phyloP scores from a whole-genome alignment of 805 yeast genomes.

The Candida manassasensis region DNA sequence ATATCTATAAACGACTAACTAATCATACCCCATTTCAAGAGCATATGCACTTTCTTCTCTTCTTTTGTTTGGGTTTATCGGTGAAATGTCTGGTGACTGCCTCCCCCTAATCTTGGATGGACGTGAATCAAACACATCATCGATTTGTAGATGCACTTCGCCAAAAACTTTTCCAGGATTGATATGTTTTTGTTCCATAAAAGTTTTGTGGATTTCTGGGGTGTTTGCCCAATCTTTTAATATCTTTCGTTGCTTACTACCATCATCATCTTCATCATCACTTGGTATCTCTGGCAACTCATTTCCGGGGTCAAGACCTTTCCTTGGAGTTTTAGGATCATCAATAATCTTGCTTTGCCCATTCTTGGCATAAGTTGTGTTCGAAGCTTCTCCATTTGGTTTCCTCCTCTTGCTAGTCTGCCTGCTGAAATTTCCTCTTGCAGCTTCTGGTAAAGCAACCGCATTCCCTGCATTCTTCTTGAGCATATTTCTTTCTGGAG shows the following conservation, averaged over 20 bases:
- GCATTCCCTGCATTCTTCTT: conserved; percentile 23
- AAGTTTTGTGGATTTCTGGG: conserved; percentile 26
- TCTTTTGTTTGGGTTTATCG: conserved; percentile 35
- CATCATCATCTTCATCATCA: conserved; percentile 33
- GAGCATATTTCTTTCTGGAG: too few species aligned
- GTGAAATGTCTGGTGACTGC: conserved; percentile 47
- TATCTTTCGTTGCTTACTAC: conserved; percentile 13
- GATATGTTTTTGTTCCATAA: conserved; percentile 28
- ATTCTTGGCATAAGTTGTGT: neutral
- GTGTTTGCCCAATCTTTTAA: conserved; percentile 38
- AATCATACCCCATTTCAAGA: conserved; percentile 39
- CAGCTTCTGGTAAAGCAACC: conserved; percentile 36
- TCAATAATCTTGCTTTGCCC: neutral
- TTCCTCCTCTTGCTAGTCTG: conserved; percentile 1
- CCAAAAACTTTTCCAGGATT: conserved; percentile 75
- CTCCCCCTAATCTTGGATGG: conserved; percentile 50
- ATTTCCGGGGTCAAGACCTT: conserved; percentile 12
- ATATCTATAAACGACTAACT: conserved; percentile 1
- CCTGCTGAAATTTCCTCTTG: conserved; percentile 20
- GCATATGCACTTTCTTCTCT: conserved; percentile 47
- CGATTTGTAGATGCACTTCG: conserved; percentile 60
- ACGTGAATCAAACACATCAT: conserved; percentile 57
- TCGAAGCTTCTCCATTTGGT: conserved; percentile 1
- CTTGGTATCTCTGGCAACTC: conserved; percentile 37
- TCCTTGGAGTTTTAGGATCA: conserved; percentile 2